Conservation (phyloP, 352 stramenopile species). For the Globisporangium echinulatum region DNA sequence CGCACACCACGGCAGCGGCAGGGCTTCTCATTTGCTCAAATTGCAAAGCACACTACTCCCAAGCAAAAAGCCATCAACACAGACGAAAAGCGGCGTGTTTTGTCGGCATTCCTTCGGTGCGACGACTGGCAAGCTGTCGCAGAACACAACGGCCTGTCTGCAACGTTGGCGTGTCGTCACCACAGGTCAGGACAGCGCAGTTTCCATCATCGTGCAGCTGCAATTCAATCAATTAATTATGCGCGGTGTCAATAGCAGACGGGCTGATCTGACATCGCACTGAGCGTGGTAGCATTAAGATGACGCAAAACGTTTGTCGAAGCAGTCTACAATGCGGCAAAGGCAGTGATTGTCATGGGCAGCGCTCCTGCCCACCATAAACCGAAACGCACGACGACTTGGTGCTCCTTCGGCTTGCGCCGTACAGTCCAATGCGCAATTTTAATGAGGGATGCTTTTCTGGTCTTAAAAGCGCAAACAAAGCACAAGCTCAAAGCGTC, state of each 20-base stretch:
- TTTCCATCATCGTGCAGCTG: constrained; percentile 12
- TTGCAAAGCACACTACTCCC: no score
- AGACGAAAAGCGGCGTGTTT: not conserved
- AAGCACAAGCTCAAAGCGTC: not conserved
- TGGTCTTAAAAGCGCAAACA: constrained; percentile 9
- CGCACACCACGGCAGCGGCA: no score
- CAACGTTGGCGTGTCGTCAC: not conserved
- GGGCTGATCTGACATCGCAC: constrained; percentile 7
- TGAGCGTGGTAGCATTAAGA: constrained; percentile 17
- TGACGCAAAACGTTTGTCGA: constrained; percentile 17
- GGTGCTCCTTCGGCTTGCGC: constrained; percentile 15
- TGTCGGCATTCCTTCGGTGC: not conserved
- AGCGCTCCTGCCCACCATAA: constrained; percentile 16
- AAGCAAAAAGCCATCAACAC: not conserved
- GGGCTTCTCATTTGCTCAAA: no score
- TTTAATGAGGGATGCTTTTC: constrained; percentile 19
- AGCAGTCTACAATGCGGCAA: constrained; percentile 5
- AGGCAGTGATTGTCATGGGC: constrained; percentile 14
- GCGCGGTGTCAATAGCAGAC: constrained; percentile 6
- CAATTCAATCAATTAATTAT: constrained; percentile 1
- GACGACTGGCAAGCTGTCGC: constrained; percentile 1
- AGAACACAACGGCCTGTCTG: not conserved
- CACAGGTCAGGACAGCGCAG: not conserved
- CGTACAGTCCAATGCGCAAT: constrained; percentile 20
- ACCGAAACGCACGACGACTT: constrained; percentile 12